Conservation (phyloP, 768 basidiomycete species). For the Leccinum subgranulosum region DNA sequence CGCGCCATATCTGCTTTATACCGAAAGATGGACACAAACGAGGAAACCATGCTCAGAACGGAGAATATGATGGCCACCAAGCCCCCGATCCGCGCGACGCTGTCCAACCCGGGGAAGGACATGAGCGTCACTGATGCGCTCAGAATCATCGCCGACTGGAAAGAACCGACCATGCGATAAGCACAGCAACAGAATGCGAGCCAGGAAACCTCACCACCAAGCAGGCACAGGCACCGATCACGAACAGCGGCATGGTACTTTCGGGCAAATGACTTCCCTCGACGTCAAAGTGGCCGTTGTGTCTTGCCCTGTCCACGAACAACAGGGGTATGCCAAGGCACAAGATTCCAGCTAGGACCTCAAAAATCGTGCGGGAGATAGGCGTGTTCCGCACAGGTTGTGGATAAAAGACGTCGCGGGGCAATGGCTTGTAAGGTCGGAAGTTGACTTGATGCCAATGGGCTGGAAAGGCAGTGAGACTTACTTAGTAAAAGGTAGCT, state of each 20-base stretch:
- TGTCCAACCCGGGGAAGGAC: conserved; percentile 71
- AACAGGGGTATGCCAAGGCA: conserved; percentile 81
- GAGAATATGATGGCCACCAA: conserved; percentile 70
- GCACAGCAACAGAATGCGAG: background rate
- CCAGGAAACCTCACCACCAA: conserved; percentile 48
- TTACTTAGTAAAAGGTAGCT: background rate
- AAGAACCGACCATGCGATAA: conserved; percentile 2
- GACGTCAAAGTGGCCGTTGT: conserved; percentile 51
- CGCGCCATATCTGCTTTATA: conserved; percentile 65
- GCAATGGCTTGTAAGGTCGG: conserved; percentile 66
- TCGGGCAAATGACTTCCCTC: conserved; percentile 49
- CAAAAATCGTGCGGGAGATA: conserved; percentile 49
- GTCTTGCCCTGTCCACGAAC: conserved; percentile 52
- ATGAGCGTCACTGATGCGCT: conserved; percentile 83
- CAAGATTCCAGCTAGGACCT: conserved; percentile 58
- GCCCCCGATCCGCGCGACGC: conserved; percentile 57
- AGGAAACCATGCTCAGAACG: conserved; percentile 64
- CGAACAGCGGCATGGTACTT: conserved; percentile 53
- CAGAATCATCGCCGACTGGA: conserved; percentile 73
- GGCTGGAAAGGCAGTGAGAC: conserved; percentile 29
- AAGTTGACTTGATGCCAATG: conserved; percentile 72
- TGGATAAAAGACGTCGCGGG: conserved; percentile 44
- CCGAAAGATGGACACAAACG: conserved; percentile 65
- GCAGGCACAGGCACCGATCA: conserved; percentile 63
- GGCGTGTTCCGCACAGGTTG: conserved; percentile 28